These are phyloP conservation scores for Ceratocystiopsis minuta DNA, from an alignment of 2,329 filamentous ascomycete genomes.

Conservation along the genomic window DNA sequence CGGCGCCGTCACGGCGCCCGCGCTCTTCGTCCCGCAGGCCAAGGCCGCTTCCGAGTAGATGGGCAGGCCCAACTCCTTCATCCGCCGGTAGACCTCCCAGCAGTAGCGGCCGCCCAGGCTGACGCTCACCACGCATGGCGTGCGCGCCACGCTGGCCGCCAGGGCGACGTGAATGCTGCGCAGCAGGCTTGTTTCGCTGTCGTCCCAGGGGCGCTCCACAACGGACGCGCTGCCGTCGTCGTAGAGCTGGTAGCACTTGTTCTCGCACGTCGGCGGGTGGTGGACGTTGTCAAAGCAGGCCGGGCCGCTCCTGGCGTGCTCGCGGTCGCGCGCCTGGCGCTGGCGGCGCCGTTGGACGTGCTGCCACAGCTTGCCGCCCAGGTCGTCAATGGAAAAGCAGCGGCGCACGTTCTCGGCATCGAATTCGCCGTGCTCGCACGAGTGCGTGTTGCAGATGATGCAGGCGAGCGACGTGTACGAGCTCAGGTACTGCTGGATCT, in stretches of 20 bases:
- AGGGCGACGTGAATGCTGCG: conserved; percentile 27
- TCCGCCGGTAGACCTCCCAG: conserved; percentile 30
- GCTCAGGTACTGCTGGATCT: conserved; percentile 29
- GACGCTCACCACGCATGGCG: conserved; percentile 31
- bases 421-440: conserved; percentile 43
- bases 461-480: conserved; percentile 39
- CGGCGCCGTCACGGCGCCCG: conserved; percentile 3
- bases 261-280: conserved; percentile 21
- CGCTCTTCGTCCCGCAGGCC: conserved; percentile 10
- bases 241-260: conserved; percentile 25
- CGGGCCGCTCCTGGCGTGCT: not conserved
- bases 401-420: conserved; percentile 34
- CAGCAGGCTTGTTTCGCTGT: conserved; percentile 30
- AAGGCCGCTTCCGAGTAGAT: conserved; percentile 8
- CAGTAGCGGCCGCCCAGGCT: conserved; percentile 30
- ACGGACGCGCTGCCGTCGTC: conserved; percentile 15
- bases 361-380: conserved; percentile 7
- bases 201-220: conserved; percentile 25
- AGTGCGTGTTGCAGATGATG: conserved; percentile 40
- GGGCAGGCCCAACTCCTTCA: conserved; percentile 21
- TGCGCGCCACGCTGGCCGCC: conserved; percentile 22
- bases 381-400: conserved; percentile 30
- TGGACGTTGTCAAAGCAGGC: conserved; percentile 24
- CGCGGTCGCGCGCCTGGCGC: conserved; percentile 12
- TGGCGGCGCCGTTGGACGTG: conserved; percentile 8